Base-by-base conservation (phyloP, 2,329 filamentous ascomycete species). In the Elsinoe fawcettii region DNA sequence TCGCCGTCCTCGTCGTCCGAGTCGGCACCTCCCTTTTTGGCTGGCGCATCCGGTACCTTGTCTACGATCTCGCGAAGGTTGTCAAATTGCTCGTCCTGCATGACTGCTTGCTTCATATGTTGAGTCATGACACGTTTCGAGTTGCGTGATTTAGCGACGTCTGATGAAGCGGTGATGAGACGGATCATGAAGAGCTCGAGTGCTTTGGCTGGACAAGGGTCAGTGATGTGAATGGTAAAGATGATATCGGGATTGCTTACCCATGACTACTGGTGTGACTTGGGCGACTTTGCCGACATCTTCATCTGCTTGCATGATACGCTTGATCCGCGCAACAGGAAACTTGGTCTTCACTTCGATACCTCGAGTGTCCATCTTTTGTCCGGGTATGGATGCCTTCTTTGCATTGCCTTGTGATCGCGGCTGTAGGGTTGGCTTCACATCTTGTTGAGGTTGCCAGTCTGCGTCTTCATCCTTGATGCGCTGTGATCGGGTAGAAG, bases 291-390 rank as follows among this genome's bases (percentile, higher is more conserved):
- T 99, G 61, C 93, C 93, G 0, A 99, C 91, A 70, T 99, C 93
- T 69, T 99, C 93, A 68, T 99, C 93, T 9, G 92, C 92, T 74
- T 99, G 93, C 93, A 99, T 97, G 67, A 99, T 97, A 54, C 93
- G 85, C 79, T 99, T 99, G 77, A 99, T 99, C 61, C 93, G 82
- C 12, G 93, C 93, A 30, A 95, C 95, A 1, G 93, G 93, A 67
- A 99, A 99, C 67, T 96, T 96, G 32, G 92, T 97, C 72, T 84
- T 88, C 65, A 99, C 90, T 43, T 90, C 72, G 74, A 96, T 74
- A 71, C 81, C 70, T 18, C 67, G 65, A 4, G 69, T 71, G 16
- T 71, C 69, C 61, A 59, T 62, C 51, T 61, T 60, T 56, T 58
- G 57, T 3, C 32, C 22, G 41, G 54, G 59, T 37, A 18, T 23